Conservation (phyloP, 352 stramenopile species). For the Phytophthora sansomeana region DNA sequence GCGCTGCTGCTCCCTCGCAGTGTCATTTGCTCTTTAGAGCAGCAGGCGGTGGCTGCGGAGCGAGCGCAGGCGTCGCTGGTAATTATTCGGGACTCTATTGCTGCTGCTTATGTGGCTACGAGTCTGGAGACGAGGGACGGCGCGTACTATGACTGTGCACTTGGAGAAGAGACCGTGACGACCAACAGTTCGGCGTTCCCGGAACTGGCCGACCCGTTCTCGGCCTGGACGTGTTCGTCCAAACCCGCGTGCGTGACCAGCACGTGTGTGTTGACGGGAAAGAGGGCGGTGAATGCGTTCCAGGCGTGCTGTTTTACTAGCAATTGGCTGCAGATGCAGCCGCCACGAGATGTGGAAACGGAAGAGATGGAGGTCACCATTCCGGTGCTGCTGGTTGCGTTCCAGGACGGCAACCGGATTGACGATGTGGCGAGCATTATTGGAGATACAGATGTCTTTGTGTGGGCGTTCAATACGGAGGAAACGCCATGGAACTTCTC, state of each 20-base stretch:
- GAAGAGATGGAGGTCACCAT: slow-evolving; percentile 21
- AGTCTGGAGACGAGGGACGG: slow-evolving; percentile 19
- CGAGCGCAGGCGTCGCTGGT: slow-evolving; percentile 43
- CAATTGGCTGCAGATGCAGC: slow-evolving; percentile 51
- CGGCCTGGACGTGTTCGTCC: slow-evolving; percentile 34
- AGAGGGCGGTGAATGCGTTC: slow-evolving; percentile 23
- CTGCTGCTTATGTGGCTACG: slow-evolving; percentile 42
- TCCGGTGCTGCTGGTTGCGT: slow-evolving; percentile 49
- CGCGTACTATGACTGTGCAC: slow-evolving; percentile 55
- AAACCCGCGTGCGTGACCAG: slow-evolving; percentile 40
- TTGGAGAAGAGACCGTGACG: slow-evolving; percentile 45
- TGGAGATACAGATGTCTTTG: slow-evolving; percentile 18
- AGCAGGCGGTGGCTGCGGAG: slow-evolving; percentile 54
- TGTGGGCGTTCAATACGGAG: slow-evolving; percentile 47
- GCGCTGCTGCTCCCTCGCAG: slow-evolving; percentile 60
- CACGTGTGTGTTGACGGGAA: slow-evolving; percentile 49
- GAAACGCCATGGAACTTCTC: slow-evolving; percentile 72
- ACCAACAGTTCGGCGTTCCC: slow-evolving; percentile 54
- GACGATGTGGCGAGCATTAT: slow-evolving; percentile 32
- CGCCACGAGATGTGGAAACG: neutral
- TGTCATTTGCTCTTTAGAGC: slow-evolving; percentile 57
- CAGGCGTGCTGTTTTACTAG: slow-evolving; percentile 66
- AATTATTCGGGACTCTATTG: slow-evolving; percentile 59
- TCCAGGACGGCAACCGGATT: slow-evolving; percentile 49
- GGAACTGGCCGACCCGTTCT: slow-evolving; percentile 27